phyloP scores from a whole-genome alignment of 2,329 filamentous ascomycete genomes.

The Fusarium globosum region DNA sequence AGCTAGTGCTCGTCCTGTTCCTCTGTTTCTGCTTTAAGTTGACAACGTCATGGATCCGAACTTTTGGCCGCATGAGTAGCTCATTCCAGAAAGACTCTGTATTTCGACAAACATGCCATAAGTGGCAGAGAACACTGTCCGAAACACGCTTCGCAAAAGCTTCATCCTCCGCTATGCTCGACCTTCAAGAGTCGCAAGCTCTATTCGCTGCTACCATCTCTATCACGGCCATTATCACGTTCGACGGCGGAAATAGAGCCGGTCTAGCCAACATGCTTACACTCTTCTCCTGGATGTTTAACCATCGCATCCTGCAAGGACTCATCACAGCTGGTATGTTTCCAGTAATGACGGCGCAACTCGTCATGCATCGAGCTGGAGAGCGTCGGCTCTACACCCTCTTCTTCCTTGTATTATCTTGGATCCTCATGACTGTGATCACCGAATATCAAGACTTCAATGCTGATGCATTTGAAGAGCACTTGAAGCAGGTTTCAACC shows the following conservation, averaged over 20 bases:
- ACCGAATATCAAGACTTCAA: neutral
- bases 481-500: neutral
- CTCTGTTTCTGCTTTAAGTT: neutral
- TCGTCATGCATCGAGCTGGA: neutral
- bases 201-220: conserved; percentile 1
- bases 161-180: neutral
- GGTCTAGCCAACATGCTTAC: neutral
- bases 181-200: conserved; percentile 4
- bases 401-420: neutral
- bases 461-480: neutral
- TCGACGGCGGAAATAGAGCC: neutral
- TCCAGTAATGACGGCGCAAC: neutral
- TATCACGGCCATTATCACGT: neutral
- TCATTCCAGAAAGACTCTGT: neutral
- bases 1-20: neutral
- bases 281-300: neutral
- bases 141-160: neutral
- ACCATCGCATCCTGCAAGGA: neutral
- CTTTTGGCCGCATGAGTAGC: neutral
- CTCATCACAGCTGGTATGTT: neutral
- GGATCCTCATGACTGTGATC: neutral
- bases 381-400: neutral
- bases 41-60: neutral
- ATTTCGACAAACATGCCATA: rapidly evolving
- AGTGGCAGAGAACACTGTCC: neutral